Evolutionary conservation across 805 yeast species (phyloP).

Genomic region (Candida ponderosae): DNA sequence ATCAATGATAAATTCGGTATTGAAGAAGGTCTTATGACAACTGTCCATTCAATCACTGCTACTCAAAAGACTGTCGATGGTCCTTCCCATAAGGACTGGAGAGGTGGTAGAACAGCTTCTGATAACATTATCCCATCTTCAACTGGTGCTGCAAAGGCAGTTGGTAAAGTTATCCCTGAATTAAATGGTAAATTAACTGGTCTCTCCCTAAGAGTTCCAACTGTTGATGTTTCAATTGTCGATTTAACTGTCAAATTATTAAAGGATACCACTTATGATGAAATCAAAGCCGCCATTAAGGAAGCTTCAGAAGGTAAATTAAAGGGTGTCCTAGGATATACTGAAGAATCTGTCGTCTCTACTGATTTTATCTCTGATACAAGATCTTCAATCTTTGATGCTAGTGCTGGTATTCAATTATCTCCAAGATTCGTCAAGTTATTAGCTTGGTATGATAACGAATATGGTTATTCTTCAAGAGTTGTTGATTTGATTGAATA

Average conservation of each 20-base stretch:
- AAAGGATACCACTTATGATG: conserved; percentile 53
- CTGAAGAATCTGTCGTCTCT: conserved; percentile 65
- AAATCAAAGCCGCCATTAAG: conserved; percentile 52
- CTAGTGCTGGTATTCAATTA: conserved; percentile 62
- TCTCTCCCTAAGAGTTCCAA: conserved; percentile 69
- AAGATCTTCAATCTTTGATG: conserved; percentile 61
- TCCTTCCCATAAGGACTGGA: conserved; percentile 75
- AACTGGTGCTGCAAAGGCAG: conserved; percentile 75
- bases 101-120: conserved; percentile 75
- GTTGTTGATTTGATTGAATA: conserved; percentile 64
- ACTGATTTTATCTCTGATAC: conserved; percentile 59
- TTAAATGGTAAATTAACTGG: conserved; percentile 69
- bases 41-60: conserved; percentile 66
- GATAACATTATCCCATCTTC: conserved; percentile 71
- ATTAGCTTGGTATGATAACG: conserved; percentile 70
- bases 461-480: conserved; percentile 71
- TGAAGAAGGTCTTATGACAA: conserved; percentile 71
- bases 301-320: conserved; percentile 50
- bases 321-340: conserved; percentile 61
- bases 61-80: conserved; percentile 72
- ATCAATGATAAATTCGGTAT: conserved; percentile 59
- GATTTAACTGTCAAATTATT: conserved; percentile 61
- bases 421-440: conserved; percentile 65
- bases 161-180: conserved; percentile 66
- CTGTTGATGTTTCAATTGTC: conserved; percentile 65